phyloP scores from a whole-genome alignment of 2,329 filamentous ascomycete species.

The Hypoxylon sp. region DNA sequence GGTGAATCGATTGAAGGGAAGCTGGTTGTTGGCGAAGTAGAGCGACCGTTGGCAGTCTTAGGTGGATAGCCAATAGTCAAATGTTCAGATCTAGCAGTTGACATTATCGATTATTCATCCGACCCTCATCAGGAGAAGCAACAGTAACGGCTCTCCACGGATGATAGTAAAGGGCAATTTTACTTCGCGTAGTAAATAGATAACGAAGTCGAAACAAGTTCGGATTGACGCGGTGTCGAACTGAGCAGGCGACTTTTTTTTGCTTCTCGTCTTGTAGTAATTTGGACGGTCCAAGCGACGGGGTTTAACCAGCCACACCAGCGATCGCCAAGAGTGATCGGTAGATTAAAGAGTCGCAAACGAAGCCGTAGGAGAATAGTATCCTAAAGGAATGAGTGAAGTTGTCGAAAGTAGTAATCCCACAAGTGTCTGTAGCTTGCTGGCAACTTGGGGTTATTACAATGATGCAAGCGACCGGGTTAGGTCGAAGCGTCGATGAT shows the following conservation, averaged over 20 bases:
- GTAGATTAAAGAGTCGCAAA: conserved; percentile 50
- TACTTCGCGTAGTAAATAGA: conserved; percentile 41
- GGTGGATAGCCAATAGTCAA: conserved; percentile 87
- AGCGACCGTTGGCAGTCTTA: conserved; percentile 76
- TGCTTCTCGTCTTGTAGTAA: conserved; percentile 42
- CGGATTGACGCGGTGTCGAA: conserved; percentile 49
- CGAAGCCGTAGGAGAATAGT: conserved; percentile 46
- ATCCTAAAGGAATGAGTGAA: conserved; percentile 44
- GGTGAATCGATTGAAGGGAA: conserved; percentile 81
- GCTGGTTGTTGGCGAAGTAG: conserved; percentile 81
- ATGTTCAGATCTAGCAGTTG: conserved; percentile 87
- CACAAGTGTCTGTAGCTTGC: conserved; percentile 44
- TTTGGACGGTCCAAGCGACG: conserved; percentile 40
- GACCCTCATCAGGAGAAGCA: conserved; percentile 62
- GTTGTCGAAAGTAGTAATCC: conserved; percentile 50
- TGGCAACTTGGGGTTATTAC: conserved; percentile 49
- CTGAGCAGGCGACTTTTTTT: conserved; percentile 40
- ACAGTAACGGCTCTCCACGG: conserved; percentile 50
- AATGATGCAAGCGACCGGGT: conserved; percentile 50
- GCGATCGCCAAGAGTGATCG: conserved; percentile 36
- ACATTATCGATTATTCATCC: conserved; percentile 90
- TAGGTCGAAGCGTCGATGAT: conserved; percentile 40
- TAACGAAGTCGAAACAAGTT: conserved; percentile 46
- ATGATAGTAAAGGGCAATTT: conserved; percentile 50
- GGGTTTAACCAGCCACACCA: conserved; percentile 39